phyloP scores from a whole-genome alignment of 2,329 filamentous ascomycete species.

The Plenodomus biglobosus region DNA sequence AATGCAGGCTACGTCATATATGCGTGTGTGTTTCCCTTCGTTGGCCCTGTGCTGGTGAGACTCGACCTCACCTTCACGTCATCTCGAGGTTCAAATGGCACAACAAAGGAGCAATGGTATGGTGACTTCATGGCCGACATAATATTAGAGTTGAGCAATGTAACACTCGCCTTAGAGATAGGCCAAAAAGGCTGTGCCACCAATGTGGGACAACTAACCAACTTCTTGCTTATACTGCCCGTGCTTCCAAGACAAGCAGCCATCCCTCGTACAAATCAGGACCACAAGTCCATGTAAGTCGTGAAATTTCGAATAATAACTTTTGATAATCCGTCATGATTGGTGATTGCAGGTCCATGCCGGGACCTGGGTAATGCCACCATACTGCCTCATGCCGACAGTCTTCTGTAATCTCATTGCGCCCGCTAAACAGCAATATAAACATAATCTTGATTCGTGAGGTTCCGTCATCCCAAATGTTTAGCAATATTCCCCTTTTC shows the following conservation, averaged over 20 bases:
- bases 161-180: conserved; percentile 10
- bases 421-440: conserved; percentile 38
- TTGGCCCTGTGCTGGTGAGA: not conserved
- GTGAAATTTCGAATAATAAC: conserved; percentile 15
- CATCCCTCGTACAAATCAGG: conserved; percentile 3
- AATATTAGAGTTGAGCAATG: conserved; percentile 27
- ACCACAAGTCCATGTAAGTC: not conserved
- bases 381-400: conserved; percentile 14
- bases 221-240: not conserved
- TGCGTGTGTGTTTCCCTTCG: not conserved
- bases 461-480: not conserved
- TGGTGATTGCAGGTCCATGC: conserved; percentile 8
- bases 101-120: conserved; percentile 9
- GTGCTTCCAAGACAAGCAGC: not conserved
- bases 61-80: conserved; percentile 4
- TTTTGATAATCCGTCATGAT: conserved; percentile 29
- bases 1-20: no score
- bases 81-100: conserved; percentile 16
- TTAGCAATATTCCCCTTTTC: not conserved
- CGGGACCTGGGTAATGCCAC: conserved; percentile 20
- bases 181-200: conserved; percentile 11
- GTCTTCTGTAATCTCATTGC: conserved; percentile 8
- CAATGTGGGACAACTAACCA: conserved; percentile 2
- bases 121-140: conserved; percentile 14
- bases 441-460: conserved; percentile 12